phyloP scores from a whole-genome alignment of 2,329 filamentous ascomycete genomes.

The Neospermospora avenae region DNA sequence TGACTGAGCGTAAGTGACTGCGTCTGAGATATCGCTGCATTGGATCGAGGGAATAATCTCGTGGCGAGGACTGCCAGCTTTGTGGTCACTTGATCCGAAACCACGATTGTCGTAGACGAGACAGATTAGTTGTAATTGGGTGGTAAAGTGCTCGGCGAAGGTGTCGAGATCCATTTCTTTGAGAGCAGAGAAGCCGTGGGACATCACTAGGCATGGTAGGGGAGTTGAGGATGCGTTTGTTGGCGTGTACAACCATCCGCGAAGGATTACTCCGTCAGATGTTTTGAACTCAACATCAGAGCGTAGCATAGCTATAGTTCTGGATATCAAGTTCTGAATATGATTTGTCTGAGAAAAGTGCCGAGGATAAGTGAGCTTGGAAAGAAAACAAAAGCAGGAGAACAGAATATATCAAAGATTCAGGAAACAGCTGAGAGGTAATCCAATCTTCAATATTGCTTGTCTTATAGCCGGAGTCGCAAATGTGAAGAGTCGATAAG shows the following conservation, averaged over 20 bases:
- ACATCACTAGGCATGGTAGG: slow-evolving; percentile 26
- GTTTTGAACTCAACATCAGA: slow-evolving; percentile 27
- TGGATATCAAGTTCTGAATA: neutral
- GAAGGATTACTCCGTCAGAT: slow-evolving; percentile 28
- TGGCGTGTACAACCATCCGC: slow-evolving; percentile 34
- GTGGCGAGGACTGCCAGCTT: slow-evolving; percentile 30
- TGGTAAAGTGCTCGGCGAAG: slow-evolving; percentile 28
- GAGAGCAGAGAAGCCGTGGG: slow-evolving; percentile 25
- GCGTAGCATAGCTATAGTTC: neutral
- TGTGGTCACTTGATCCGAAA: slow-evolving; percentile 35
- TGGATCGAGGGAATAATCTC: slow-evolving; percentile 36
- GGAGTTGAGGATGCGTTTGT: neutral
- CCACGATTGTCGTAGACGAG: slow-evolving; percentile 38
- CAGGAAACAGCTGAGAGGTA: too few species aligned
- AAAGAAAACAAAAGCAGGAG: neutral
- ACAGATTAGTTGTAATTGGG: slow-evolving; percentile 27
- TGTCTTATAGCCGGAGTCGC: too few species aligned
- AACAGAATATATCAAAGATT: too few species aligned
- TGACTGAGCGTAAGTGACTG: slow-evolving; percentile 38
- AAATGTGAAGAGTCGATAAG: too few species aligned
- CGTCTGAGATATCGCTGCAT: slow-evolving; percentile 37
- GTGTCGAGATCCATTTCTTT: slow-evolving; percentile 27
- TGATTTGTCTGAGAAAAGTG: neutral
- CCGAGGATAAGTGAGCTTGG: neutral
- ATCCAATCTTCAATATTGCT: too few species aligned